Evolutionary conservation across 2,329 filamentous ascomycete genomes (phyloP).

Genomic region (Phyllosticta capitalensis): DNA sequence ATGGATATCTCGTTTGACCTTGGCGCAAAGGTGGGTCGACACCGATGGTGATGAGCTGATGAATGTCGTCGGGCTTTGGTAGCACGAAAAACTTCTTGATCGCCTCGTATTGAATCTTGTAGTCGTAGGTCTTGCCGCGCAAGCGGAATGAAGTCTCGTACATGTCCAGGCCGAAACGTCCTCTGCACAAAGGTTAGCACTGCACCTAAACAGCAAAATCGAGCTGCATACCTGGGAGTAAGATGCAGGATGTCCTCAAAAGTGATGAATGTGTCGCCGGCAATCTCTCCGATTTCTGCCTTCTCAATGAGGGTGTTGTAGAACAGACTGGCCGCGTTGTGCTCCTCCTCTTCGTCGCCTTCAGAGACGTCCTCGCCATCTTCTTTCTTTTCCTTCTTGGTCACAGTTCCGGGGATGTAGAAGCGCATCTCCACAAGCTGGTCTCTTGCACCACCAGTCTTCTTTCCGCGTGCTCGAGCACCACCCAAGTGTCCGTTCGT

Average conservation of each 20-base stretch:
- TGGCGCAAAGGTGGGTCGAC: constrained; percentile 91
- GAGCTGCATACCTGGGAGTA: constrained; percentile 63
- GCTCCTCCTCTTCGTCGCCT: constrained; percentile 65
- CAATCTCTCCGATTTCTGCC: constrained; percentile 96
- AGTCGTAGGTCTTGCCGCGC: constrained; percentile 98
- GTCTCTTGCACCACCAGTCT: constrained; percentile 79
- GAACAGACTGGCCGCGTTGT: constrained; percentile 93
- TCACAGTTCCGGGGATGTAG: constrained; percentile 85
- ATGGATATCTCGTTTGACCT: constrained; percentile 94
- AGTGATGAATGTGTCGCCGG: constrained; percentile 95
- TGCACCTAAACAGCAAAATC: constrained; percentile 6
- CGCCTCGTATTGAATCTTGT: constrained; percentile 97
- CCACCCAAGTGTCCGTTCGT: constrained; percentile 66
- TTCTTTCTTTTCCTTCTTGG: constrained; percentile 58
- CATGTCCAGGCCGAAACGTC: constrained; percentile 99
- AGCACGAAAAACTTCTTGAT: constrained; percentile 99
- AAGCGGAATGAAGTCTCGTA: constrained; percentile 96
- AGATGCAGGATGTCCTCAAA: constrained; percentile 96
- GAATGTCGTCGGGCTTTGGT: constrained; percentile 95
- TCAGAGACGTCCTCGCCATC: constrained; percentile 55
- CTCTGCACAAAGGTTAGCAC: constrained; percentile 48
- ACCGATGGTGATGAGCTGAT: constrained; percentile 89
- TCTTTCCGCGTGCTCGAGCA: constrained; percentile 69
- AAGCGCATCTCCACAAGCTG: constrained; percentile 98
- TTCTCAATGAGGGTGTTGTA: constrained; percentile 98